phyloP scores from a whole-genome alignment of 257 asterid genomes.

The Solanum arcanum region DNA sequence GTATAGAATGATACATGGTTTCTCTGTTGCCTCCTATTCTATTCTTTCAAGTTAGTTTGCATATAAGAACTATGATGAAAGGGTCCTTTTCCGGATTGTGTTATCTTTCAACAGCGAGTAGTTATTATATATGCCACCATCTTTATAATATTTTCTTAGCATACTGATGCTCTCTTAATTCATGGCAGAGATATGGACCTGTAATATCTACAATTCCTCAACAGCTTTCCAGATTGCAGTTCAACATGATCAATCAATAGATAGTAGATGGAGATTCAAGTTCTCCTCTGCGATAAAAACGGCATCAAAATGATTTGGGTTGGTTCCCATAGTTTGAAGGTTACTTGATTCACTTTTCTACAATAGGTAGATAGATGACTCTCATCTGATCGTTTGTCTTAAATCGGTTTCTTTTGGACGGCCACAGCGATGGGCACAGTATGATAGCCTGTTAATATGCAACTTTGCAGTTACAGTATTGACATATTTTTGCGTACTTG shows the following conservation, averaged over 20 bases:
- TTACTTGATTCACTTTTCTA: not conserved
- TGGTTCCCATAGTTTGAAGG: not conserved
- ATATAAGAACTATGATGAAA: not conserved
- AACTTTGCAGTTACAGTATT: not conserved
- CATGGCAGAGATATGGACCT: conserved; percentile 84
- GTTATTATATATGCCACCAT: not conserved
- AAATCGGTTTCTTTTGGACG: not conserved
- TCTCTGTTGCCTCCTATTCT: not conserved
- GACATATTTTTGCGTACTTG: not conserved
- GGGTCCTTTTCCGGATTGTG: not conserved
- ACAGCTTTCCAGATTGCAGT: conserved; percentile 92
- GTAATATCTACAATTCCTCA: conserved; percentile 93
- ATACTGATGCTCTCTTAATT: not conserved
- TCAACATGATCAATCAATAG: conserved; percentile 82
- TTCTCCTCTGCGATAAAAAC: not conserved
- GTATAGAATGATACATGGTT: conserved; percentile 10
- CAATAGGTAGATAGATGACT: not conserved
- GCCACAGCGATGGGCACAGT: not conserved
- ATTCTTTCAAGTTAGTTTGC: not conserved
- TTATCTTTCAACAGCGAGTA: not conserved
- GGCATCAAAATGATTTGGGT: not conserved
- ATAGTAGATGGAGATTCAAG: not conserved
- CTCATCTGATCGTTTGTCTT: not conserved
- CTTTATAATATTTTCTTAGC: not conserved
- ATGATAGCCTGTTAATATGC: not conserved